phyloP scores from a whole-genome alignment of 176 grass and related monocot species.

The Saccharum officinarum region DNA sequence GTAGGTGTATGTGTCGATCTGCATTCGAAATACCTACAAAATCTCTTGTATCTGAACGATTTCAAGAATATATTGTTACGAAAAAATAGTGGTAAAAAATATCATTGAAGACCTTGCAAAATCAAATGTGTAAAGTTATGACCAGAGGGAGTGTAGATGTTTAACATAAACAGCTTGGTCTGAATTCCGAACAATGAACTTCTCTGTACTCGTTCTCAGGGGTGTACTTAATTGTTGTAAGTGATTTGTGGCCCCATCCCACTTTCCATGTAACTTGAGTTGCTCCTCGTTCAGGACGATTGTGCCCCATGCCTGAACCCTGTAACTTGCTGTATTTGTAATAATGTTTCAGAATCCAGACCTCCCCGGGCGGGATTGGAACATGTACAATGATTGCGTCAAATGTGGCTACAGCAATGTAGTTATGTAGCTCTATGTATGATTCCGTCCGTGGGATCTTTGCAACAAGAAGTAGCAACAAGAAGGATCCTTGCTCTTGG shows the following conservation, averaged over 20 bases:
- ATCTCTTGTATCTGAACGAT: neutral
- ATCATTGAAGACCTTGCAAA: neutral
- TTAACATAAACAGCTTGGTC: neutral
- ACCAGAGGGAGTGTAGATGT: neutral
- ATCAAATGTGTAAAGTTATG: neutral
- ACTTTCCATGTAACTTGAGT: neutral
- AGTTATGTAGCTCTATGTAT: too few species aligned
- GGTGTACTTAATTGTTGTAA: too few species aligned
- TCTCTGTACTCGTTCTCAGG: neutral
- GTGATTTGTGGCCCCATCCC: neutral
- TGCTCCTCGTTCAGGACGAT: neutral
- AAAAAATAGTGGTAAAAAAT: neutral
- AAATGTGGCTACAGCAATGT: neutral
- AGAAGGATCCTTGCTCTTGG: too few species aligned
- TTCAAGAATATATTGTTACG: neutral
- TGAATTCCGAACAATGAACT: neutral
- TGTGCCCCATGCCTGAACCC: neutral
- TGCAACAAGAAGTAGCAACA: too few species aligned
- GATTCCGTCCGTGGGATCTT: too few species aligned
- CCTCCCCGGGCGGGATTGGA: neutral
- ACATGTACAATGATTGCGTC: neutral
- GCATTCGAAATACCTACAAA: neutral
- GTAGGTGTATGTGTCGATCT: neutral
- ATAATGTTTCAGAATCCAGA: neutral
- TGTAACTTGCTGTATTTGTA: neutral